Evolutionary conservation across 1,284 basidiomycete genomes (phyloP).

Genomic region (Coriolopsis trogii): DNA sequence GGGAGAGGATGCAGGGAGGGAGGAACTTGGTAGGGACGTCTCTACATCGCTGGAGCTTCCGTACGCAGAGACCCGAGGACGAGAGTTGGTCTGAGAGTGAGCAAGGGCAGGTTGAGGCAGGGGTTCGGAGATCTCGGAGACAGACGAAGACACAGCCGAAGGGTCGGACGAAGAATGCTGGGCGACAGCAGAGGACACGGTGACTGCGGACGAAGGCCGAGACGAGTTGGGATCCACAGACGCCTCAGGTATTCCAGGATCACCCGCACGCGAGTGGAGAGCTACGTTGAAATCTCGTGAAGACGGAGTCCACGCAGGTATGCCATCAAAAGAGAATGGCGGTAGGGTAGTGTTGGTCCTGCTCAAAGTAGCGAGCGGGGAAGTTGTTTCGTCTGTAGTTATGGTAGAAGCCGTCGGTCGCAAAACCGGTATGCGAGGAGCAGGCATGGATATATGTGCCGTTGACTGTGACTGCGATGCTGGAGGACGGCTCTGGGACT

Average conservation of each 20-base stretch:
- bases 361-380: background rate
- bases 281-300: background rate
- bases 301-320: background rate
- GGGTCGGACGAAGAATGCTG: constrained; percentile 10
- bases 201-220: constrained; percentile 21
- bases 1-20: constrained; percentile 2
- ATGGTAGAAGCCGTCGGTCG: background rate
- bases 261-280: background rate
- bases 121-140: background rate
- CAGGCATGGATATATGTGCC: constrained; percentile 1
- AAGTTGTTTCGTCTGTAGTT: background rate
- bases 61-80: background rate
- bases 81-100: too few relatives aligned
- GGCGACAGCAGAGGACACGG: constrained; percentile 14
- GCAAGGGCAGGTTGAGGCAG: background rate
- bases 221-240: constrained; percentile 2
- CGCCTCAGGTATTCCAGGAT: background rate
- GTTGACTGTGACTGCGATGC: background rate
- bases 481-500: background rate
- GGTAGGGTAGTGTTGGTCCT: background rate
- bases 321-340: background rate
- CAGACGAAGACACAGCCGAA: background rate
- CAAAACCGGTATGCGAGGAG: background rate
- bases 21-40: constrained; percentile 17
- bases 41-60: constrained; percentile 12